Percentiles rank a stretch among this genome's conserved stretches.
Conservation (phyloP, 192 early-diverging fungal species). For the Coemansia sp. region DNA sequence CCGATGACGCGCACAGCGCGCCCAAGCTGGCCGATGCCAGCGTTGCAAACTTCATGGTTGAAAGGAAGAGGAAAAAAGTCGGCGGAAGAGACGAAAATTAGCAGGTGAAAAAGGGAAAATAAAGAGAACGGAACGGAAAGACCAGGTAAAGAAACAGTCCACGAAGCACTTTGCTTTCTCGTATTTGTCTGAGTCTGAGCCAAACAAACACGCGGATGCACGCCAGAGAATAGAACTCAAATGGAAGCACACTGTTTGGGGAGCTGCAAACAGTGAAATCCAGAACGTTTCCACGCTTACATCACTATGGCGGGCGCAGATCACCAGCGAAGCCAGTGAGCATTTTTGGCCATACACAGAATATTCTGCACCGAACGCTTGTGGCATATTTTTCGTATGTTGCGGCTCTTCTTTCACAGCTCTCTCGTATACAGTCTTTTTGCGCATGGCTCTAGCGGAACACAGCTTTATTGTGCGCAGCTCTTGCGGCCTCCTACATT, state of each 20-base stretch:
- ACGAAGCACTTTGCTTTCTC: not conserved
- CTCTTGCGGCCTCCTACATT: too few species aligned
- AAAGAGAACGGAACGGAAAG: not conserved
- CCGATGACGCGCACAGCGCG: conserved; percentile 11
- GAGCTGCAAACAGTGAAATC: not conserved
- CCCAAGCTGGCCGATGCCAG: conserved; percentile 5
- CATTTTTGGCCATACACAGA: too few species aligned
- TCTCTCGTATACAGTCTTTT: too few species aligned
- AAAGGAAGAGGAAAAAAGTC: not conserved
- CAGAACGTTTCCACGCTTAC: not conserved
- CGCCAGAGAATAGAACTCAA: not conserved
- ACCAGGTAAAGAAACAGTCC: not conserved
- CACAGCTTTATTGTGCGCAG: too few species aligned
- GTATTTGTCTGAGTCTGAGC: not conserved
- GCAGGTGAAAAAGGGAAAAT: not conserved
- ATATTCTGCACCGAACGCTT: too few species aligned
- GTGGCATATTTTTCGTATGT: too few species aligned
- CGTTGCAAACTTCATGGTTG: conserved; percentile 1
- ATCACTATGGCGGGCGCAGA: not conserved
- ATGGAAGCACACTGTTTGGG: not conserved
- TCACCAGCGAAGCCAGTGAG: too few species aligned
- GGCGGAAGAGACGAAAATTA: not conserved
- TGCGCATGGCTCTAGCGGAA: too few species aligned
- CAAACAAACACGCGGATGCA: not conserved
- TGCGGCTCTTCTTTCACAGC: too few species aligned